Conservation (phyloP, 2,329 filamentous ascomycete species). For the Diaporthe sp. region DNA sequence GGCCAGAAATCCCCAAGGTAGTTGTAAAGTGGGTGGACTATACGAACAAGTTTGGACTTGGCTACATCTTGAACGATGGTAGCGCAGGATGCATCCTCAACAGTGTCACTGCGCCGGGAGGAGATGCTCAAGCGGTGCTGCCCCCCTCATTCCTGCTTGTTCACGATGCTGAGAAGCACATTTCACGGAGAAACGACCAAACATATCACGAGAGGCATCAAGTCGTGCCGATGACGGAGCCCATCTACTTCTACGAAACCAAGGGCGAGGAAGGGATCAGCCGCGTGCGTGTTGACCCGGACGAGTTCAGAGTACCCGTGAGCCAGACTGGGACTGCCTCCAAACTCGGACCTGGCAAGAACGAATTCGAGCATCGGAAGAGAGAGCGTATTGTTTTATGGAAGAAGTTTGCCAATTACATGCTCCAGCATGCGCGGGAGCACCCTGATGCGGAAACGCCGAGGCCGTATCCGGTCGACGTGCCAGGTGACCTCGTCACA, state of each 20-base stretch:
- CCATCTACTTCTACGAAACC: slow-evolving; percentile 83
- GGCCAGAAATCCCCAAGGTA: slow-evolving; percentile 72
- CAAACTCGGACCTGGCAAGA: slow-evolving; percentile 73
- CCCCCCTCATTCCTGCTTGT: slow-evolving; percentile 82
- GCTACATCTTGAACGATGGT: slow-evolving; percentile 86
- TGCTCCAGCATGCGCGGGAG: slow-evolving; percentile 60
- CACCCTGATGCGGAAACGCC: slow-evolving; percentile 38
- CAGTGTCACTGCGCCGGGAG: slow-evolving; percentile 67
- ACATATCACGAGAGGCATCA: slow-evolving; percentile 71
- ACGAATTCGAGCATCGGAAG: slow-evolving; percentile 76
- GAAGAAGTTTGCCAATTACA: slow-evolving; percentile 83
- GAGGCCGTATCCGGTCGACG: slow-evolving; percentile 53
- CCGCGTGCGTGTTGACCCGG: slow-evolving; percentile 74
- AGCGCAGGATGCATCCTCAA: slow-evolving; percentile 80
- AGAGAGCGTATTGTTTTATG: slow-evolving; percentile 76
- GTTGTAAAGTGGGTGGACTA: slow-evolving; percentile 91
- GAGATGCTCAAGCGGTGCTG: slow-evolving; percentile 64
- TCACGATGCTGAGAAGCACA: slow-evolving; percentile 78
- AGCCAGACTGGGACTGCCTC: slow-evolving; percentile 71
- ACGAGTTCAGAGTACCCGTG: slow-evolving; percentile 70
- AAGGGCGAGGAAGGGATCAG: slow-evolving; percentile 74
- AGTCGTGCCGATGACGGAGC: slow-evolving; percentile 74
- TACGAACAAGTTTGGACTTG: slow-evolving; percentile 87
- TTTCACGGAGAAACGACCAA: slow-evolving; percentile 72
- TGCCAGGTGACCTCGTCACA: slow-evolving; percentile 74